Conservation (phyloP, 2,329 filamentous ascomycete species). For the Alternaria ventricosa region DNA sequence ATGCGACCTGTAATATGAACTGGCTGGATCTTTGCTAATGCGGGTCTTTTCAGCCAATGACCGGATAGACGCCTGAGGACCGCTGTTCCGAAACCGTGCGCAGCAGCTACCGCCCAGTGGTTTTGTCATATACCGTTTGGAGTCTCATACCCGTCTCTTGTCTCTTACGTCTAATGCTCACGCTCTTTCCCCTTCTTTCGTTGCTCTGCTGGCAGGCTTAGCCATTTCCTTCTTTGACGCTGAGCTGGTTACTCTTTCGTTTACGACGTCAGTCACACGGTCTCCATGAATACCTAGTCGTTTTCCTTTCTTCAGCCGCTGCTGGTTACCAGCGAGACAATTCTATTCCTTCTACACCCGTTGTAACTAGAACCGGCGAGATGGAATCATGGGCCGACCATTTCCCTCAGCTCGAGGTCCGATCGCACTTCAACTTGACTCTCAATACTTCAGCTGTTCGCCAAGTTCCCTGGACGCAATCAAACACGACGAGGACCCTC, state of each 20-base stretch:
- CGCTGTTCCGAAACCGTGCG: slow-evolving; percentile 48
- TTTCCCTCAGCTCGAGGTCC: slow-evolving; percentile 40
- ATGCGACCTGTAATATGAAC: slow-evolving; percentile 35
- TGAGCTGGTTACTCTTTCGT: slow-evolving; percentile 46
- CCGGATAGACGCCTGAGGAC: slow-evolving; percentile 48
- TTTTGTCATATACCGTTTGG: slow-evolving; percentile 50
- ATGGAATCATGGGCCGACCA: slow-evolving; percentile 48
- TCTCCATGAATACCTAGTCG: slow-evolving; percentile 48
- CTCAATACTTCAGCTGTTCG: slow-evolving; percentile 41
- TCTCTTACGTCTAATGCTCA: slow-evolving; percentile 46
- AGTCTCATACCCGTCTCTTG: slow-evolving; percentile 47
- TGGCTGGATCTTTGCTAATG: slow-evolving; percentile 36
- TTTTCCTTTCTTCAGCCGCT: slow-evolving; percentile 45
- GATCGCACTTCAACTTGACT: slow-evolving; percentile 49
- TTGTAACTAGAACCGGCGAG: slow-evolving; percentile 37
- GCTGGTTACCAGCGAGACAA: slow-evolving; percentile 49
- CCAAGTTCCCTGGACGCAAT: slow-evolving; percentile 38
- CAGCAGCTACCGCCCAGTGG: slow-evolving; percentile 38
- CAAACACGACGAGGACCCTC: slow-evolving; percentile 38
- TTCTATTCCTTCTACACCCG: slow-evolving; percentile 37
- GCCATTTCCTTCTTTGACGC: slow-evolving; percentile 41
- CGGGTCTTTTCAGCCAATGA: slow-evolving; percentile 33
- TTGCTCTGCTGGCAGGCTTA: slow-evolving; percentile 51
- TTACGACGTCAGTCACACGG: slow-evolving; percentile 40
- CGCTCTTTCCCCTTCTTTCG: slow-evolving; percentile 44